Percentiles rank a stretch among this genome's conserved stretches.
phyloP scores from a whole-genome alignment of 495 filamentous ascomycete species.

The Hypoxylon trugodes region DNA sequence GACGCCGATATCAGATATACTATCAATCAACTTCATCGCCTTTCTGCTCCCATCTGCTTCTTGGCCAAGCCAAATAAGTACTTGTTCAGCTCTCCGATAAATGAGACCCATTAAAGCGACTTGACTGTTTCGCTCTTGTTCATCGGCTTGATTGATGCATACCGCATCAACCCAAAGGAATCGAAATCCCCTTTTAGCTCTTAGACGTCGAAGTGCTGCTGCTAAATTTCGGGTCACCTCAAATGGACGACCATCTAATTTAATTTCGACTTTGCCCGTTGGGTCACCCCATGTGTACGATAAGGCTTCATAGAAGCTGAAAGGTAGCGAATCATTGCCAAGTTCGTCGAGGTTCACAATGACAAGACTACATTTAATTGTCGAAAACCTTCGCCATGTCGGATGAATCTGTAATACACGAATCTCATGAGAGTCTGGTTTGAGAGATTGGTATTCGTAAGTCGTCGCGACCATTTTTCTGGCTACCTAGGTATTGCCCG shows the following conservation, averaged over 20 bases:
- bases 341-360: background rate
- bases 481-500: background rate
- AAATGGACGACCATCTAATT: constrained; percentile 10
- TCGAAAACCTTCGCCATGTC: background rate
- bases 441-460: constrained; percentile 5
- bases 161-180: constrained; percentile 12
- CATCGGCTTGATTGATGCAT: constrained; percentile 37
- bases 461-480: background rate
- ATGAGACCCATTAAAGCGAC: constrained; percentile 39
- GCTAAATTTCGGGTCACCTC: constrained; percentile 27
- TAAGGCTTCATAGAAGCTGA: constrained; percentile 22
- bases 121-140: constrained; percentile 35
- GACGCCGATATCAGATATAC: background rate
- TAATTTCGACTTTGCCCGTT: constrained; percentile 17
- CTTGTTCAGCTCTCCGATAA: constrained; percentile 19
- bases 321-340: background rate
- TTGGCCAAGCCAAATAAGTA: constrained; percentile 38
- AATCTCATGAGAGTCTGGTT: background rate
- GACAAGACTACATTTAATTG: constrained; percentile 11
- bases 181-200: background rate
- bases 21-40: constrained; percentile 2
- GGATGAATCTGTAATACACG: constrained; percentile 7
- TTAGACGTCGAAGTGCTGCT: constrained; percentile 15
- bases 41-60: constrained; percentile 3
- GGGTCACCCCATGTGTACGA: constrained; percentile 37